A percentile compares a stretch with the other conserved stretches of the same genome.
Conservation (phyloP, 441 rosid genomes). For the Eutrema salsugineum region DNA sequence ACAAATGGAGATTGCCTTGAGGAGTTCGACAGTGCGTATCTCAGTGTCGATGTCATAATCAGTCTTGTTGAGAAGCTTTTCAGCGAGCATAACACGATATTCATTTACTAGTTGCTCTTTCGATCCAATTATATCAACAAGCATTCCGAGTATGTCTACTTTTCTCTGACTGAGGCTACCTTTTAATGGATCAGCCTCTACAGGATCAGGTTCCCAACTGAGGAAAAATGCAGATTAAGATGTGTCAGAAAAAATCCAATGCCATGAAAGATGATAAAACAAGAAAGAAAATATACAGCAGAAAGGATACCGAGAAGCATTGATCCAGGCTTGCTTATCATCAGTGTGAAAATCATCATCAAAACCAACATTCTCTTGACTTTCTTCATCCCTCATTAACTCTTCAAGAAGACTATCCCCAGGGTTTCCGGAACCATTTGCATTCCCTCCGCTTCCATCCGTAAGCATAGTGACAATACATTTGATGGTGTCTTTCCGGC, state of each 20-base stretch:
- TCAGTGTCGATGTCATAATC: slow-evolving; percentile 94
- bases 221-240: slow-evolving; percentile 22
- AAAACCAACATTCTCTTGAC: slow-evolving; percentile 60
- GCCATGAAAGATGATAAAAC: neutral
- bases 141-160: slow-evolving; percentile 91
- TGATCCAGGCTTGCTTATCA: slow-evolving; percentile 92
- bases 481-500: slow-evolving; percentile 93
- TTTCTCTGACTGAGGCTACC: slow-evolving; percentile 83
- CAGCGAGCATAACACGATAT: slow-evolving; percentile 95
- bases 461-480: slow-evolving; percentile 99
- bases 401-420: slow-evolving; percentile 99
- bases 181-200: slow-evolving; percentile 85
- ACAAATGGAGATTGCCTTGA: slow-evolving; percentile 53
- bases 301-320: slow-evolving; percentile 57
- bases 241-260: slow-evolving; percentile 3
- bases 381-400: slow-evolving; percentile 88
- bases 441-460: slow-evolving; percentile 83
- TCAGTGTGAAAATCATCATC: slow-evolving; percentile 80
- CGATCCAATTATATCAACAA: slow-evolving; percentile 94
- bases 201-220: slow-evolving; percentile 99
- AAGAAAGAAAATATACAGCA: neutral
- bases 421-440: slow-evolving; percentile 74
- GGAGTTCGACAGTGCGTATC: slow-evolving; percentile 94
- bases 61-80: slow-evolving; percentile 92
- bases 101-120: slow-evolving; percentile 94